Conservation (phyloP, 495 filamentous ascomycete genomes). For the Apiosordaria backusii region DNA sequence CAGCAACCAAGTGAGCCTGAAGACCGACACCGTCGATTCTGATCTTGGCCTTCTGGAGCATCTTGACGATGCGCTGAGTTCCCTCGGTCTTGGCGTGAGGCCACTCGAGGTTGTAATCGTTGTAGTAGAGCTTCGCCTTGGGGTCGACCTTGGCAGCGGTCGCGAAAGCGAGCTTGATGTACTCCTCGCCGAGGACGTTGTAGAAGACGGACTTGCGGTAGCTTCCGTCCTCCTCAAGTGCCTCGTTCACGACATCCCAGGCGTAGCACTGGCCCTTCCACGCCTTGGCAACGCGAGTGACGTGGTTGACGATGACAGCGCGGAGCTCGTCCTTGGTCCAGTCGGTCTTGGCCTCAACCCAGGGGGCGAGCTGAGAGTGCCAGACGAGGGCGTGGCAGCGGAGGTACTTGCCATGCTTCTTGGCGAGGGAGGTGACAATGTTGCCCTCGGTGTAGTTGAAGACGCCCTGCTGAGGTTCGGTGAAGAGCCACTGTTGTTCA, state of each 20-base stretch:
- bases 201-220: conserved; percentile 56
- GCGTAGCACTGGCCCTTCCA: conserved; percentile 55
- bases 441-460: conserved; percentile 57
- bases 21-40: conserved; percentile 65
- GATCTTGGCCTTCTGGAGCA: conserved; percentile 49
- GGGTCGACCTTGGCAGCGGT: conserved; percentile 53
- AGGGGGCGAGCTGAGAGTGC: conserved; percentile 57
- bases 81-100: conserved; percentile 35
- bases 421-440: conserved; percentile 40
- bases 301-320: conserved; percentile 51
- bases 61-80: conserved; percentile 53
- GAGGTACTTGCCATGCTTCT: conserved; percentile 49
- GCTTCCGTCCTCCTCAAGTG: conserved; percentile 64
- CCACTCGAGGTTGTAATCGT: conserved; percentile 65
- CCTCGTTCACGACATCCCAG: conserved; percentile 69
- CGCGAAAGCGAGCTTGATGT: conserved; percentile 55
- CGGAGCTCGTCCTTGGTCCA: conserved; percentile 53
- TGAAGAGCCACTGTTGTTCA: conserved; percentile 44
- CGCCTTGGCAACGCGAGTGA: conserved; percentile 50
- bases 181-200: conserved; percentile 54
- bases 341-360: conserved; percentile 46
- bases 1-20: conserved; percentile 60
- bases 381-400: conserved; percentile 61
- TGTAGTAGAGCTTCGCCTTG: conserved; percentile 62
- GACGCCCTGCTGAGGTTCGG: conserved; percentile 43